Percentiles rank a stretch among this genome's conserved stretches.
These are phyloP conservation scores for Ophiostoma novo-ulmi DNA, from an alignment of 2,329 filamentous ascomycete genomes.

Conservation along the genomic window DNA sequence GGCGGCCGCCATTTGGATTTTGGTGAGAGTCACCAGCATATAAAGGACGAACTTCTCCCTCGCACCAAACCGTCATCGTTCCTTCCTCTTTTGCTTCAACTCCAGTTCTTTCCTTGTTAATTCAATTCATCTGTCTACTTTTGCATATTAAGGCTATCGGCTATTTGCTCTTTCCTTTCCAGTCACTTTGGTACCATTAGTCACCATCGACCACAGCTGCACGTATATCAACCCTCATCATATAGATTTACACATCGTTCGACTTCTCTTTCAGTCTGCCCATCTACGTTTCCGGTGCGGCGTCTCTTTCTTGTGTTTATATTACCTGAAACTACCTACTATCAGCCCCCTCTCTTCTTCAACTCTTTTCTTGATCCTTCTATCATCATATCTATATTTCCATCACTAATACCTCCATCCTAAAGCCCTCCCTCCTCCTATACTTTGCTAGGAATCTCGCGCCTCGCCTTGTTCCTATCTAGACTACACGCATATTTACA, in stretches of 20 bases:
- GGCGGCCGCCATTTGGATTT: too few species aligned
- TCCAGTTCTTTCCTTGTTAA: not conserved
- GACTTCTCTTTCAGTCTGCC: not conserved
- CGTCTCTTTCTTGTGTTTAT: not conserved
- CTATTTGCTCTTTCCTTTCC: not conserved
- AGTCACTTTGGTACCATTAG: not conserved
- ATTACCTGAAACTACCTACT: not conserved
- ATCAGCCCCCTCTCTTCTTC: not conserved
- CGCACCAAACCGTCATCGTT: not conserved
- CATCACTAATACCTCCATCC: not conserved
- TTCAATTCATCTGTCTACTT: not conserved
- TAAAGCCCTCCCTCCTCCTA: not conserved
- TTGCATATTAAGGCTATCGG: not conserved
- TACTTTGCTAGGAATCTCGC: not conserved
- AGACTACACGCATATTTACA: not conserved
- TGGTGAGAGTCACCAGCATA: not conserved
- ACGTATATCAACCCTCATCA: not conserved
- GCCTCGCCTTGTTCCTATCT: not conserved
- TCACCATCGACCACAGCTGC: not conserved
- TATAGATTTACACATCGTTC: not conserved
- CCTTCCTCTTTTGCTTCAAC: not conserved
- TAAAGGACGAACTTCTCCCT: not conserved
- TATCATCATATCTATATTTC: not conserved
- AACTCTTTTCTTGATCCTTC: not conserved
- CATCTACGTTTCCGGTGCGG: not conserved